Base-by-base conservation (phyloP, 805 yeast genomes). In the Suhomyces prunicola region DNA sequence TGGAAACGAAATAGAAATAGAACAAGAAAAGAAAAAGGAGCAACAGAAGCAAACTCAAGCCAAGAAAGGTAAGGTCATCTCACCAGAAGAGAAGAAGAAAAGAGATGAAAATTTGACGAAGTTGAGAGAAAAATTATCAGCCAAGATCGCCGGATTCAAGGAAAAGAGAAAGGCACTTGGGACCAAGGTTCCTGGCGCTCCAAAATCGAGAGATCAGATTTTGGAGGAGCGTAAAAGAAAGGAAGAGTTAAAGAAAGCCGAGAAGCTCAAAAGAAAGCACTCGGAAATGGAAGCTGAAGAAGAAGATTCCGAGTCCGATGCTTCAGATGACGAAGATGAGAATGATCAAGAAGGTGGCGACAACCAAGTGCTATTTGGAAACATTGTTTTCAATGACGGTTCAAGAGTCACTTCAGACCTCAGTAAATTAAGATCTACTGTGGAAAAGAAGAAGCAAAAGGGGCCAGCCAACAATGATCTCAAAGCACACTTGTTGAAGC, bases 151-250 rank as follows among this genome's bases (percentile, higher is more conserved):
- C 52, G 72, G 71, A 7, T 63, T 94, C 72, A 84, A 85, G 59
- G 91, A 86, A 51, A 87, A 83, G 70, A 84, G 99, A 67, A 92
- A 87, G 63, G 99, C 98, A 1, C 94, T 96, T 0, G 98, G 98
- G 1, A 74, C 92, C 1, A 86, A 83, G 46, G 84, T 78, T 4
- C 76, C 79, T 4, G 97, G 97, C 23, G 94, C 97, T 0, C 91
- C 92, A 13, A 80, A 85, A 54, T 88, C 93, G 9, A 79, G 97
- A 69, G 96, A 90, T 59, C 92, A 87, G 42, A 84, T 88, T 48
- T 71, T 89, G 50, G 84, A 80, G 36, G 88, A 84, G 59, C 82
- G 96, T 55, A 75, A 76, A 57, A 66, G 64, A 48, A 78, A 76
- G 55, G 78, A 74, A 50, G 81, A 78, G 51, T 60, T 69, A 53